These are phyloP conservation scores for Bipolaris zeicola DNA, from an alignment of 2,329 filamentous ascomycete species.

Conservation along the genomic window DNA sequence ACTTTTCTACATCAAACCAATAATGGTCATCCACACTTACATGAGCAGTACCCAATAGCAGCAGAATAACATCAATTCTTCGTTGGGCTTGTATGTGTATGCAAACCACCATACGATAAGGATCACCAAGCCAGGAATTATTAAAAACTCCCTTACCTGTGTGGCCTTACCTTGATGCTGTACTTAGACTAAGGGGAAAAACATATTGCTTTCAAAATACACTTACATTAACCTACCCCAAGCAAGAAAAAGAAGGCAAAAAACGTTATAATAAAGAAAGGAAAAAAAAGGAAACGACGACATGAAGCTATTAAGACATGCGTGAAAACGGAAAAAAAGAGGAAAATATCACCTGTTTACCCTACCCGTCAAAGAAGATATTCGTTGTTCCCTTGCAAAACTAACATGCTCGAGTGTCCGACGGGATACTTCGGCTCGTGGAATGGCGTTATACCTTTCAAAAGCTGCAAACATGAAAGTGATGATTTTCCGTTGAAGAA, in stretches of 20 bases:
- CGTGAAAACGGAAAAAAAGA: neutral
- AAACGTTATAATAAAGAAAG: neutral
- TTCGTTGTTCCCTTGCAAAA: neutral
- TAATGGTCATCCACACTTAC: neutral
- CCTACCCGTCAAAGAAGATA: neutral
- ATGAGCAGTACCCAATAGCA: neutral
- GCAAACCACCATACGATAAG: neutral
- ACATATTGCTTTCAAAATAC: neutral
- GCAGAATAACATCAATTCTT: neutral
- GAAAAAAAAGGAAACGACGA: neutral
- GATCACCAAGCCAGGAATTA: neutral
- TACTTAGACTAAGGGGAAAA: neutral
- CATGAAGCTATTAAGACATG: neutral
- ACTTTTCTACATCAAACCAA: neutral
- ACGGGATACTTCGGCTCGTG: neutral
- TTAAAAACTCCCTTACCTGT: neutral
- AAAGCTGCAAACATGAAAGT: neutral
- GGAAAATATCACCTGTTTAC: neutral
- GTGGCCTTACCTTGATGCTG: conserved; percentile 2
- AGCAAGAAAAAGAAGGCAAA: neutral
- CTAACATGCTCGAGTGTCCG: too few species aligned
- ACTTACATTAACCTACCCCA: neutral
- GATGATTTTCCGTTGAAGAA: neutral
- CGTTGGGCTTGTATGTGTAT: neutral
- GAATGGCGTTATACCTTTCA: neutral